Evolutionary conservation across 2,329 filamentous ascomycete species (phyloP).

Genomic region (Microcyclosporella mali): DNA sequence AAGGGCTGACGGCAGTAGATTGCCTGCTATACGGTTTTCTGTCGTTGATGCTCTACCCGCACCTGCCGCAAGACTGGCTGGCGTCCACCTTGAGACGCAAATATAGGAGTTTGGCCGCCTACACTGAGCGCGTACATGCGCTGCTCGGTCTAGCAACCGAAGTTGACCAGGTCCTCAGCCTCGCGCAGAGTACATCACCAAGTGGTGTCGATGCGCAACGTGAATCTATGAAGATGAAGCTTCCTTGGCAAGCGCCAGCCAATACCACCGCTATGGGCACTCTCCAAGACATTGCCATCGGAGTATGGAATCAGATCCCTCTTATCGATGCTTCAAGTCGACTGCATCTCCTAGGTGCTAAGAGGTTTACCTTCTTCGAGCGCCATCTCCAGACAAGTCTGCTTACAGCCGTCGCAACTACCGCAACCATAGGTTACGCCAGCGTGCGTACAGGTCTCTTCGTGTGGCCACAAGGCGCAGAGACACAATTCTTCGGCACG

Average conservation of each 20-base stretch:
- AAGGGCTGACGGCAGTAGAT: conserved; percentile 60
- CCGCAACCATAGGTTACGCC: conserved; percentile 16
- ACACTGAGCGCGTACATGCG: conserved; percentile 33
- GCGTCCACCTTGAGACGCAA: conserved; percentile 50
- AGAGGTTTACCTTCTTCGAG: conserved; percentile 13
- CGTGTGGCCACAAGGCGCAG: conserved; percentile 30
- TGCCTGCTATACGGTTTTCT: conserved; percentile 78
- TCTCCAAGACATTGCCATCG: conserved; percentile 8
- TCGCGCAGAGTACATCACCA: conserved; percentile 2
- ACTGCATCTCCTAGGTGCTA: conserved; percentile 13
- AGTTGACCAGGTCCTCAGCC: conserved; percentile 19
- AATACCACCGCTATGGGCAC: conserved; percentile 8
- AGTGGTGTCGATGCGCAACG: conserved; percentile 6
- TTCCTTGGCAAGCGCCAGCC: conserved; percentile 23
- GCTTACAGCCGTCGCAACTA: conserved; percentile 12
- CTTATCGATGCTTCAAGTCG: conserved; percentile 11
- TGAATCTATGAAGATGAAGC: conserved; percentile 7
- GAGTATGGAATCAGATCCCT: conserved; percentile 20
- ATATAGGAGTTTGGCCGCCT: conserved; percentile 35
- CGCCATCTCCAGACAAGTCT: conserved; percentile 19
- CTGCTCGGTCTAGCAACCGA: conserved; percentile 20
- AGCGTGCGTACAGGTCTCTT: conserved; percentile 21
- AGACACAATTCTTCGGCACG: conserved; percentile 31
- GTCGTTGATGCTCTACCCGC: conserved; percentile 60
- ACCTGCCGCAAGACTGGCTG: conserved; percentile 58